Base-by-base conservation (phyloP, 768 basidiomycete genomes). In the Sporobolomyces pararoseus region DNA sequence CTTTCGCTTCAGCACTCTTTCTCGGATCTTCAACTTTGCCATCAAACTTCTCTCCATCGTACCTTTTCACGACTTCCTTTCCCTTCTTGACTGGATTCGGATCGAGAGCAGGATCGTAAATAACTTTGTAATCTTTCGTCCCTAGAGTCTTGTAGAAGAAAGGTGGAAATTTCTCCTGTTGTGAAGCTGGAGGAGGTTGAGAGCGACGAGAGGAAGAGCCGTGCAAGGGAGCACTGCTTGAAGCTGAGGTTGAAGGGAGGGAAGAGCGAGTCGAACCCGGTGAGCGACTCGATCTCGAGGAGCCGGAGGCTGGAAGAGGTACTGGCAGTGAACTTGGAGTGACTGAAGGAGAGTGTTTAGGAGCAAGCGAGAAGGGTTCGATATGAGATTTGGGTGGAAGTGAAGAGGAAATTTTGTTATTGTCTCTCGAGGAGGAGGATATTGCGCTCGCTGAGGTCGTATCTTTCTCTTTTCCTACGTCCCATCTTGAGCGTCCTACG, bases 1-100 rank as follows among this genome's bases (percentile, higher is more conserved):
- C 39, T 42, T 75, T 78, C 49, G 55, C 51, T 79, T 78, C 49
- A n/a, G 80, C 76, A 39, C 79, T 83, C 75, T 80, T 84, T 75
- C 87, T 79, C 23, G 87, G 88, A 80, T 89, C 88, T 37, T 72
- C 76, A 17, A 82, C 78, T 12, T 81, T 79, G 72, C 81, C 84
- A 2, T 82, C 81, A 55, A 85, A 76, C 10, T 83, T 82, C 70
- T 86, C 83, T 0, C 88, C 88, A 46, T 84, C 84, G 65, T 81
- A 85, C 49, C 88, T 77, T 4, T 55, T 75, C 61, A 88, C 76
- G 39, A 80, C 78, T 77, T 87, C 86, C 77, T 85, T 86, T 4
- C 86, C 87, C 73, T 86, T 86, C 9, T 72, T 73, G 54, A 67
- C 58, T 60, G 63, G 63, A 23, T 52, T 51, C 13, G 61, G 35